Evolutionary conservation across 768 basidiomycete species (phyloP), one percentile per base, ranked within the genome.

Genomic region (Boletus edulis): DNA sequence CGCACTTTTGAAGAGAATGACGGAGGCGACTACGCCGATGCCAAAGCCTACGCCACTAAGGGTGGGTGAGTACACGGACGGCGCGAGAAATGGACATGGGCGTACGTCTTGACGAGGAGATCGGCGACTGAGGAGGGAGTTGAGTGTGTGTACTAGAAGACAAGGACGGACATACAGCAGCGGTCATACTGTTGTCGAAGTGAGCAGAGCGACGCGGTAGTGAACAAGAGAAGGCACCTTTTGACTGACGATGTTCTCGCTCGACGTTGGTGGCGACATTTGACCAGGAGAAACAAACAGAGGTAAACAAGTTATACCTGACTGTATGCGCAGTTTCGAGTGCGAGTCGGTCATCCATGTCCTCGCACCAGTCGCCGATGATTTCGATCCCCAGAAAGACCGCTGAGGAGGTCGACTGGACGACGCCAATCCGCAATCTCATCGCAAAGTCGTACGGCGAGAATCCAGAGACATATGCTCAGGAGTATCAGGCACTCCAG

Each of bases 321-420:
- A 29, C 29, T 29, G 13, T n/a, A 27, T 40, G 40, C 49, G 39
- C 49, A 50, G 49, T 50, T 29, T 29, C 29, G 29, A 29, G 9
- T 29, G 24, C 11, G 13, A 14, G 14, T 37, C 35, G 12, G 38
- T 18, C 15, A 38, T 1, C 39, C 60, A 89, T 89, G 86, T 81
- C 87, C 81, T 81, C 87, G 45, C 79, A 84, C 70, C 88, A 92
- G 72, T 86, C 89, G 44, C 94, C 94, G 13, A 88, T 92, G 81
- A 87, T 96, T 58, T 82, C 92, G 13, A 91, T 98, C 38, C 95
- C 96, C 0, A 88, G 81, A 77, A 99, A 99, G 79, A 77, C 82
- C n/a, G 97, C 97, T 0, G 88, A 93, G 15, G 96, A 98, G 62
- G 94, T 96, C 27, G 97, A 99, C 76, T 98, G 95, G 90, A 89